Evolutionary conservation across 2,329 filamentous ascomycete genomes (phyloP), one percentile per base, ranked within the genome.

Genomic region (Colletotrichum spaethianum): DNA sequence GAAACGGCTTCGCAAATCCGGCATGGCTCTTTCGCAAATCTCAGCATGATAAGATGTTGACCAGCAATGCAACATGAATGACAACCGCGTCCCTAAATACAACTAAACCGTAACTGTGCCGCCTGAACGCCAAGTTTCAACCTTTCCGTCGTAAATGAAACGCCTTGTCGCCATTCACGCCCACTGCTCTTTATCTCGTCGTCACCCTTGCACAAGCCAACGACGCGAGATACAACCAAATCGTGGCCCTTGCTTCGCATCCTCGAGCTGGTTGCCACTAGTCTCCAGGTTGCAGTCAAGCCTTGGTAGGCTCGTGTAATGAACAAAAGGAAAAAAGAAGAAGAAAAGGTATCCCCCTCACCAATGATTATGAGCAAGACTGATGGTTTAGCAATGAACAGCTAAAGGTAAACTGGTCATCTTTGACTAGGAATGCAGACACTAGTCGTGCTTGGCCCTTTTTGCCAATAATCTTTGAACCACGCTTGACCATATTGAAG

Each of bases 11-110:
- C 73, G 59, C 70, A 68, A 70, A 71, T 63, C 46, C 73, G 67
- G 50, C 71, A 74, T 72, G 67, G 67, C 67, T 71, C 61, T 68
- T 63, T 68, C 70, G 70, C 69, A 74, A 70, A 50, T 70, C 61
- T 65, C 73, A 73, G 63, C 74, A 74, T 73, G 72, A 73, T 75
- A 72, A 72, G 70, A 73, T 70, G 69, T 70, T 74, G 73, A 75
- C 57, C 70, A 70, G 55, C 73, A 73, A 70, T 74, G 70, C 72
- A 73, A 72, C 70, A 70, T 70, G 72, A 74, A 74, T 73, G 72
- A 73, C 74, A 74, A 67, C 72, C 72, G 42, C 69, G 63, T 73
- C 64, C 60, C 53, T 64, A 66, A 65, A 71, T 62, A 52, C 64
- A 70, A 63, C 72, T 74, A 65, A 64, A 66, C 53, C 69, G 72